Percentiles rank a stretch among this genome's conserved stretches.
phyloP scores from a whole-genome alignment of 2,329 filamentous ascomycete genomes.

The Magnaporthiopsis incrustans region DNA sequence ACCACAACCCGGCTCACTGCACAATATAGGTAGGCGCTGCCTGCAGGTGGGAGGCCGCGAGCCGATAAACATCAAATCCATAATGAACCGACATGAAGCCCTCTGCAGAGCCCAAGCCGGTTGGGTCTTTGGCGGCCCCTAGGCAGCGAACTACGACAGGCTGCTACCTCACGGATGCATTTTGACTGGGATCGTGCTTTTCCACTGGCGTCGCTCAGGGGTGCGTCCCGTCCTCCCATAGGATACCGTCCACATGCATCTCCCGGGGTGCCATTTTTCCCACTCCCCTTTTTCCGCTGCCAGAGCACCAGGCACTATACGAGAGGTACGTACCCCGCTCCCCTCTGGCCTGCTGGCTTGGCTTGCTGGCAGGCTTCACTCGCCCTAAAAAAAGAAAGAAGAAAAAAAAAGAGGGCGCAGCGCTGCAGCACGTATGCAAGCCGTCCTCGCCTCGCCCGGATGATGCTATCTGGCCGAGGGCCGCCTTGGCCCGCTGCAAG shows the following conservation, averaged over 20 bases:
- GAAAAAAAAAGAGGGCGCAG: conserved; percentile 28
- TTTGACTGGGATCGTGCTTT: conserved; percentile 12
- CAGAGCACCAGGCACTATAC: background rate
- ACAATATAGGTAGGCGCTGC: background rate
- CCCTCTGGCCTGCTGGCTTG: background rate
- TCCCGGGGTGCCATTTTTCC: conserved; percentile 20
- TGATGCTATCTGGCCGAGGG: background rate
- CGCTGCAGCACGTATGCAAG: conserved; percentile 14
- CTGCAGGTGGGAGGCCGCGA: background rate
- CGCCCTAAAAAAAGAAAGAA: conserved; percentile 10
- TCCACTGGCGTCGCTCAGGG: conserved; percentile 24
- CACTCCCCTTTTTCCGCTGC: background rate
- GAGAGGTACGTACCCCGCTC: background rate
- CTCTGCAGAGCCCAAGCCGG: background rate
- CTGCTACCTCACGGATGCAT: background rate
- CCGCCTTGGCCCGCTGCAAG: background rate
- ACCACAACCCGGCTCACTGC: no score
- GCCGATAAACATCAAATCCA: background rate
- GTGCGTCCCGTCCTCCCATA: conserved; percentile 24
- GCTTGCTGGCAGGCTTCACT: conserved; percentile 5
- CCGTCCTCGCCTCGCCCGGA: conserved; percentile 2
- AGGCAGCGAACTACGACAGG: background rate
- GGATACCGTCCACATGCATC: conserved; percentile 27
- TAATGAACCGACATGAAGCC: background rate
- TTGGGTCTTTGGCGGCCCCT: background rate